Base-by-base conservation (phyloP, 306 rosid genomes). In the Cotoneaster glaucophyllus region DNA sequence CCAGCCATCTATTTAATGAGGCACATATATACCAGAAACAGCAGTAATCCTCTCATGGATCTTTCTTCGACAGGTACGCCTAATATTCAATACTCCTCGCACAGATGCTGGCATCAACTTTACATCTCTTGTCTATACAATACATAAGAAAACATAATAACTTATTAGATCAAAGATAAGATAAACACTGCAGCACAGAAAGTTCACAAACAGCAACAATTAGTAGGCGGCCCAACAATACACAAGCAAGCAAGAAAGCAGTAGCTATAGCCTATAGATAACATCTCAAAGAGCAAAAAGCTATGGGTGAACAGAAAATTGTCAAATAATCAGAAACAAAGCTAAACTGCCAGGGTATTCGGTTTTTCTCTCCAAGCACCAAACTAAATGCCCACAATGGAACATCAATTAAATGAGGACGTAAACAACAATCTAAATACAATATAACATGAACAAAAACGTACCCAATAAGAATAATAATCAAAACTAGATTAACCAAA, bases 21-120 rank as follows among this genome's bases (percentile, higher is more conserved):
- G 59, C 58, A 81, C n/a, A 57, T n/a, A 63, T 70, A 19, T 89
- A 95, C 99, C 99, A 74, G 92, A 87, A 64, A 92, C 83, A 5
- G 95, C 97, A 24, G 84, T 78, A 80, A 95, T 86, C 85, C 99
- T 90, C 73, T 95, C 93, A 26, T 88, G 91, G 67, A 95, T 95
- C 80, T 80, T 92, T 83, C 77, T 92, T 67, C 99, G 87, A 69
- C 93, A 92, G 8, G 87, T 89, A 31, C 97, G 91, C 56, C 97
- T 83, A 75, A 88, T 79, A 66, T 48, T 79, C 75, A 92, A 70
- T 37, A 69, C 74, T 79, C 88, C 93, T 59, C 97, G 88, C 59
- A 84, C 79, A 69, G 92, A 77, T 81, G 85, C 78, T 3, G 97
- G 96, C 58, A 92, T 53, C 85, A 92, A 80, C 85, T 92, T 95